These are phyloP conservation scores for Daldinia eschscholtzii DNA, from an alignment of 2,329 filamentous ascomycete genomes.

Conservation along the genomic window DNA sequence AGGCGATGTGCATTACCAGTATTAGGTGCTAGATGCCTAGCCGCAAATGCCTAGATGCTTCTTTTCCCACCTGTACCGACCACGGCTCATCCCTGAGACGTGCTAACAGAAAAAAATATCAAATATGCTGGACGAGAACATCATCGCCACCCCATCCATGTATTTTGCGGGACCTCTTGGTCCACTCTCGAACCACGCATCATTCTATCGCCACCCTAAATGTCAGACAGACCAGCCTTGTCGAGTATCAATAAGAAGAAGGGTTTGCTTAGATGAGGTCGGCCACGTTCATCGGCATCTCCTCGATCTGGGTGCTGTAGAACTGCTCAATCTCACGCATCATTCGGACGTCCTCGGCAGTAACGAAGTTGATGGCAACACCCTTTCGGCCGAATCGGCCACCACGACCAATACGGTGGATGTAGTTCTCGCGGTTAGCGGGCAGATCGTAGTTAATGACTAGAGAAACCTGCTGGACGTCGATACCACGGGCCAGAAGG, in stretches of 20 bases:
- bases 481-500: constrained; percentile 98
- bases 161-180: constrained; percentile 47
- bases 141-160: constrained; percentile 47
- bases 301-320: constrained; percentile 99
- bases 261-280: constrained; percentile 73
- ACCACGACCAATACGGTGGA: constrained; percentile 99
- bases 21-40: constrained; percentile 53
- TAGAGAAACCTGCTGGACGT: constrained; percentile 98
- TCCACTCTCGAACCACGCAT: constrained; percentile 46
- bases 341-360: constrained; percentile 98
- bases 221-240: constrained; percentile 42
- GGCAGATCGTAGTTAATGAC: constrained; percentile 99
- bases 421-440: constrained; percentile 99
- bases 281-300: constrained; percentile 98
- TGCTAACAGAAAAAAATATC: constrained; percentile 39
- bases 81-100: constrained; percentile 40
- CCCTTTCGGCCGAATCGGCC: constrained; percentile 99
- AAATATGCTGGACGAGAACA: constrained; percentile 37
- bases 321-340: constrained; percentile 99
- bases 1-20: constrained; percentile 47
- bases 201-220: constrained; percentile 46
- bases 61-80: constrained; percentile 45
- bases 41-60: constrained; percentile 52
- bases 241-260: constrained; percentile 28
- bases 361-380: constrained; percentile 99